These are phyloP conservation scores for Lyophyllum atratum DNA, from an alignment of 768 basidiomycete genomes.

Conservation along the genomic window DNA sequence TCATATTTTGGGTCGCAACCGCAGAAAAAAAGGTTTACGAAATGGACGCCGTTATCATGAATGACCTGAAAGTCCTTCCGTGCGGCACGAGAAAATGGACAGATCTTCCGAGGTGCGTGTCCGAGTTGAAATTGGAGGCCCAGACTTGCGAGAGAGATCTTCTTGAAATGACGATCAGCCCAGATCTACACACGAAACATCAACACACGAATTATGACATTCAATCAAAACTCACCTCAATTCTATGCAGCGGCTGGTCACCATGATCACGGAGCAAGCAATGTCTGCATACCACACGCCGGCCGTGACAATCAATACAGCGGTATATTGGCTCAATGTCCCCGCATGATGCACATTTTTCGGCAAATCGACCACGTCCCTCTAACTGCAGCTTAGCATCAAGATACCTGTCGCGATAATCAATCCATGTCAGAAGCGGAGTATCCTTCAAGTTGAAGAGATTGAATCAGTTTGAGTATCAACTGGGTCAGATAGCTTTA, in stretches of 20 bases:
- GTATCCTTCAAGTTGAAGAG: neutral
- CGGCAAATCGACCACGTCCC: neutral
- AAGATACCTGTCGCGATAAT: neutral
- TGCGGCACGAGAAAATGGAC: conserved; percentile 1
- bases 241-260: neutral
- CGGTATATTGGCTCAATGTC: neutral
- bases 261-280: neutral
- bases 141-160: neutral
- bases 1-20: neutral
- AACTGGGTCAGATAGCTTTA: too few relatives aligned
- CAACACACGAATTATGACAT: neutral
- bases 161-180: neutral
- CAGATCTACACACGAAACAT: neutral
- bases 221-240: neutral
- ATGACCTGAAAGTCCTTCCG: conserved; percentile 5
- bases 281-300: neutral
- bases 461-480: neutral
- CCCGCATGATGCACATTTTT: neutral
- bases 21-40: conserved; percentile 3
- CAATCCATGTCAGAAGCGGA: conserved; percentile 3
- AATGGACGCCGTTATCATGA: conserved; percentile 10
- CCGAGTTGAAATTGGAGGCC: conserved; percentile 9
- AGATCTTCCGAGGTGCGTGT: neutral
- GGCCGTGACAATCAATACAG: conserved; percentile 1
- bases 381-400: neutral